phyloP scores from a whole-genome alignment of 2,329 filamentous ascomycete species.

The Colletotrichum shisoi region DNA sequence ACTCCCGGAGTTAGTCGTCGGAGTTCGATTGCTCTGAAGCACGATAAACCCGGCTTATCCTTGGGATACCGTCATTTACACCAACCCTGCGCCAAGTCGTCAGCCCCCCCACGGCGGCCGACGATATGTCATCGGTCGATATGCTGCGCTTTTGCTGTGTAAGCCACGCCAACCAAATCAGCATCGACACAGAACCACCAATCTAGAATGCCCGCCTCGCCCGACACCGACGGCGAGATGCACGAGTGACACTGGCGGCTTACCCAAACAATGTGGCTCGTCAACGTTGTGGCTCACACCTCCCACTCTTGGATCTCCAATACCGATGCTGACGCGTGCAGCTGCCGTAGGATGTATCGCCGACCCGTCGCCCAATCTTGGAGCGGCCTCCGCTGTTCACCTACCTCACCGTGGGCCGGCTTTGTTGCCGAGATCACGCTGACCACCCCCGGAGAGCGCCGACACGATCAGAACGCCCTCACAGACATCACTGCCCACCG shows the following conservation, averaged over 20 bases:
- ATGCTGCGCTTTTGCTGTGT: slow-evolving; percentile 28
- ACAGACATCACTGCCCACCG: slow-evolving; percentile 3
- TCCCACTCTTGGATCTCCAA: not conserved
- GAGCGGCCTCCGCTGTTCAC: slow-evolving; percentile 8
- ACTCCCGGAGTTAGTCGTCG: not conserved
- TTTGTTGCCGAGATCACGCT: not conserved
- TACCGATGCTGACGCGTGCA: slow-evolving; percentile 8
- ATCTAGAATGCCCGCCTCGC: not conserved
- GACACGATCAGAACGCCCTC: slow-evolving; percentile 7
- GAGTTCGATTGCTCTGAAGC: not conserved
- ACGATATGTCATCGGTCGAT: slow-evolving; percentile 18
- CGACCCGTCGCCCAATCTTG: not conserved
- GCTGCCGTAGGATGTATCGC: not conserved
- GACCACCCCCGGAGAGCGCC: slow-evolving; percentile 17
- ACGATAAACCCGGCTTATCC: not conserved
- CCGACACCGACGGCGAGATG: slow-evolving; percentile 1
- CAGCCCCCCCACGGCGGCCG: not conserved
- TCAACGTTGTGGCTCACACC: slow-evolving; percentile 3
- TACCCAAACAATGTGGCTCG: not conserved
- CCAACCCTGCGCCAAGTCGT: not conserved
- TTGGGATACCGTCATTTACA: not conserved
- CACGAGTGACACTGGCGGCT: not conserved
- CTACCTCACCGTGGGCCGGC: not conserved
- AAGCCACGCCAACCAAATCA: slow-evolving; percentile 13
- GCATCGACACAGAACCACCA: not conserved